Conservation (phyloP, 1,284 basidiomycete genomes). For the Ganoderma resinaceum region DNA sequence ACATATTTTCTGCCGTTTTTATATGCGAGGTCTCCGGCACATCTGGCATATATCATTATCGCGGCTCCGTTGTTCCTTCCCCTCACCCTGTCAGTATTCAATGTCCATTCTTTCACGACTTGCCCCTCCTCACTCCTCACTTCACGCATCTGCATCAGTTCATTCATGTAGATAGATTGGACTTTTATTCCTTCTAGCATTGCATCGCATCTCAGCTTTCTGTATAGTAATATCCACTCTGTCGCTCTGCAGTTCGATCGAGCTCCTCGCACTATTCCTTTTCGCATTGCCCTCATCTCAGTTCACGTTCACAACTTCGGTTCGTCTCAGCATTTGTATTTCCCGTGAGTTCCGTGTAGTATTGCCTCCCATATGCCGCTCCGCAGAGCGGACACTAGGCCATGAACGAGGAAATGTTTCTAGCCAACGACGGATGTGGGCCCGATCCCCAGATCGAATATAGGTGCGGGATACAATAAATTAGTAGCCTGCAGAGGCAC, state of each 20-base stretch:
- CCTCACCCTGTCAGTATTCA: conserved; percentile 6
- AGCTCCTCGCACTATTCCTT: conserved; percentile 2
- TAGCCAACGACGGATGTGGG: background rate
- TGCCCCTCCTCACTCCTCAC: background rate
- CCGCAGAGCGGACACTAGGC: conserved; percentile 38
- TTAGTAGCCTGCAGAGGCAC: background rate
- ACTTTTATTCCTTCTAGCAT: conserved; percentile 25
- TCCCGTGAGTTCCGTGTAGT: conserved; percentile 29
- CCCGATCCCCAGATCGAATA: background rate
- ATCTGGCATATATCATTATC: conserved; percentile 34
- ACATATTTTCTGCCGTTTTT: conserved; percentile 22
- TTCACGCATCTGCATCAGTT: conserved; percentile 14
- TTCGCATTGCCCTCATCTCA: background rate
- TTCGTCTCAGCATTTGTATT: conserved; percentile 26
- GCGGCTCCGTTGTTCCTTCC: conserved; percentile 16
- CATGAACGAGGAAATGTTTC: conserved; percentile 25
- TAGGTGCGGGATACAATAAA: conserved; percentile 8
- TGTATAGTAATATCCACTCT: conserved; percentile 27
- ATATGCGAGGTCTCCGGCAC: conserved; percentile 34
- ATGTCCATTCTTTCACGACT: conserved; percentile 15
- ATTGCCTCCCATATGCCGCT: conserved; percentile 34
- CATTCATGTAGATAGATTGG: conserved; percentile 31
- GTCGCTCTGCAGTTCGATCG: background rate
- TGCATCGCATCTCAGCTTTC: conserved; percentile 20
- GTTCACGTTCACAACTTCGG: conserved; percentile 6